Evolutionary conservation across 2,329 filamentous ascomycete genomes (phyloP).

Genomic region (Ophiostoma sp.): DNA sequence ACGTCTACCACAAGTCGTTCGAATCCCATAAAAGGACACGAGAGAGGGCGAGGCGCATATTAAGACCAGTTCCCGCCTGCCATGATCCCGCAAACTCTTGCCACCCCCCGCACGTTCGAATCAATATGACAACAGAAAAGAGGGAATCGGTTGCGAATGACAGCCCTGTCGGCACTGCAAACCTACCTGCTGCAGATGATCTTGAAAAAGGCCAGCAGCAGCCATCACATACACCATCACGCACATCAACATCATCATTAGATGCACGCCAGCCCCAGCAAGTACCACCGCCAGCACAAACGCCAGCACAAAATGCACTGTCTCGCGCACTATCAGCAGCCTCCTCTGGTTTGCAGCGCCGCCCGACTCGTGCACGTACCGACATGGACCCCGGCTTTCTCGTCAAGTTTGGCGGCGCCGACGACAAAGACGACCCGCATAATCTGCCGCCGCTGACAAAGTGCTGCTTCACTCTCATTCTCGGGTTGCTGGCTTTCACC

Average conservation of each 20-base stretch:
- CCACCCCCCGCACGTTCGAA: not conserved
- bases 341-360: not conserved
- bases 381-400: constrained; percentile 24
- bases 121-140: not conserved
- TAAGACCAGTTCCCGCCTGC: not conserved
- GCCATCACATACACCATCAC: not conserved
- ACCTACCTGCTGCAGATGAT: not conserved
- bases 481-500: constrained; percentile 47
- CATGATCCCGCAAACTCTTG: not conserved
- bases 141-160: not conserved
- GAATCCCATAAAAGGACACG: not conserved
- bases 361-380: not conserved
- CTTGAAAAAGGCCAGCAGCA: not conserved
- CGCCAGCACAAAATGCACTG: not conserved
- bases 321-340: constrained; percentile 12
- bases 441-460: constrained; percentile 43
- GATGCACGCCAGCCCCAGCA: not conserved
- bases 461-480: constrained; percentile 44
- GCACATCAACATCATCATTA: not conserved
- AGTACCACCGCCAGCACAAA: not conserved
- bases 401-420: constrained; percentile 25
- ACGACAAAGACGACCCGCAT: constrained; percentile 42
- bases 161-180: not conserved
- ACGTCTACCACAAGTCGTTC: not conserved
- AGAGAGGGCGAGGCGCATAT: not conserved